Evolutionary conservation across 768 basidiomycete species (phyloP).

Genomic region (Amanita pseudoporphyria): DNA sequence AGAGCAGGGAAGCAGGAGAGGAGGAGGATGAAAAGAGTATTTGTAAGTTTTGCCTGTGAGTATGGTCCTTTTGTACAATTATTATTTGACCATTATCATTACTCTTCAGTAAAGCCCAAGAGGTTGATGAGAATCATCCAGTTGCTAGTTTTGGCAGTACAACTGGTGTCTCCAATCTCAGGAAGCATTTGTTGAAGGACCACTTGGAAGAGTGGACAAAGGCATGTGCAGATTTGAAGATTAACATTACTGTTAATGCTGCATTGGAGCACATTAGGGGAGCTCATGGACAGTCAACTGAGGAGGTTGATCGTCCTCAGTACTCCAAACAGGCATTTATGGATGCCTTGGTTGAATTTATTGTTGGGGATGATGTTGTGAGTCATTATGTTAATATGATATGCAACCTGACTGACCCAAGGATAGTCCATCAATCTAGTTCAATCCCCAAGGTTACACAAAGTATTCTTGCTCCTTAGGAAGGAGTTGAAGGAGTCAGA

Average conservation of each 20-base stretch:
- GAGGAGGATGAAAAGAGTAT: not conserved
- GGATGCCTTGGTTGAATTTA: no score
- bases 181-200: conserved; percentile 6
- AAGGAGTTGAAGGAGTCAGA: no score
- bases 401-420: not conserved
- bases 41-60: conserved; percentile 9
- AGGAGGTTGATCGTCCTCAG: not conserved
- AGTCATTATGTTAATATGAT: conserved; percentile 1
- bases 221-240: conserved; percentile 11
- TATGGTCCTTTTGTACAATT: not conserved
- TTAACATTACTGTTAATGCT: conserved; percentile 12
- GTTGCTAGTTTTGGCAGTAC: not conserved
- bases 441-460: conserved; percentile 12
- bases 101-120: conserved; percentile 2
- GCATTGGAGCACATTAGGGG: not conserved
- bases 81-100: not conserved
- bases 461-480: conserved; percentile 17
- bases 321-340: no score
- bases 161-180: conserved; percentile 8
- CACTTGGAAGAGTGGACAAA: conserved; percentile 12
- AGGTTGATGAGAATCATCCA: no score
- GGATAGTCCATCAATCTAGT: conserved; percentile 17
- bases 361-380: conserved; percentile 19
- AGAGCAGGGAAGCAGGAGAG: not conserved
- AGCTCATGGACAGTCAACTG: not conserved